These are phyloP conservation scores for Saccharomyces hybrid DNA, from an alignment of 1,139 yeast species.

Conservation along the genomic window DNA sequence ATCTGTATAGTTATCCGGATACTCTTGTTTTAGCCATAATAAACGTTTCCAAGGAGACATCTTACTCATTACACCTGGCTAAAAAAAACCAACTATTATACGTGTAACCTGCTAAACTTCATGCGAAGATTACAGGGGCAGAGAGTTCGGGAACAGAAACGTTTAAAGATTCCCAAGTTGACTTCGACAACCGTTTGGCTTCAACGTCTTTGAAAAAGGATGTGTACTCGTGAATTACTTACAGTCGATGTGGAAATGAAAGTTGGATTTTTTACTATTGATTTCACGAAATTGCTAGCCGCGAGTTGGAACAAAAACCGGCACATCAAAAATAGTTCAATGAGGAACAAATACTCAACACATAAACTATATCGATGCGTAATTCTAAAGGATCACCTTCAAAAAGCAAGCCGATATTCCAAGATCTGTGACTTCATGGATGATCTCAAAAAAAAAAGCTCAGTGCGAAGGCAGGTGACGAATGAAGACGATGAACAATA, in stretches of 20 bases:
- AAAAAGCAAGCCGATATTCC: not conserved
- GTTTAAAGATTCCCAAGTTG: not conserved
- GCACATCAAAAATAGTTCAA: not conserved
- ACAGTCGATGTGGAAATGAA: not conserved
- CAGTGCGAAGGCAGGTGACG: conserved; percentile 2
- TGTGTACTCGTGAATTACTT: not conserved
- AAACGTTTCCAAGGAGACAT: conserved; percentile 61
- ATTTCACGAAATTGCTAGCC: not conserved
- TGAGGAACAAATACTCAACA: not conserved
- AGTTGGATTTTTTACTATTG: not conserved
- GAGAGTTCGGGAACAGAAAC: not conserved
- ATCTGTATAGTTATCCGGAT: conserved; percentile 89
- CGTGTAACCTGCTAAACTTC: not conserved
- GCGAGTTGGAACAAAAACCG: not conserved
- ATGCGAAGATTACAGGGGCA: not conserved
- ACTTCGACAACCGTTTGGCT: not conserved
- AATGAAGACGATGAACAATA: conserved; percentile 1
- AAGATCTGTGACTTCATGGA: not conserved
- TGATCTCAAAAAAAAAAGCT: not conserved
- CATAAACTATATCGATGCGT: not conserved
- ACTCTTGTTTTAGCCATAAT: conserved; percentile 79
- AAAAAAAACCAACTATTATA: not conserved
- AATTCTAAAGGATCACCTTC: not conserved
- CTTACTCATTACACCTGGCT: not conserved
- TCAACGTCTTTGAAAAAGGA: not conserved